Conservation (phyloP, 345 rosid species). For the Gossypium stocksii region DNA sequence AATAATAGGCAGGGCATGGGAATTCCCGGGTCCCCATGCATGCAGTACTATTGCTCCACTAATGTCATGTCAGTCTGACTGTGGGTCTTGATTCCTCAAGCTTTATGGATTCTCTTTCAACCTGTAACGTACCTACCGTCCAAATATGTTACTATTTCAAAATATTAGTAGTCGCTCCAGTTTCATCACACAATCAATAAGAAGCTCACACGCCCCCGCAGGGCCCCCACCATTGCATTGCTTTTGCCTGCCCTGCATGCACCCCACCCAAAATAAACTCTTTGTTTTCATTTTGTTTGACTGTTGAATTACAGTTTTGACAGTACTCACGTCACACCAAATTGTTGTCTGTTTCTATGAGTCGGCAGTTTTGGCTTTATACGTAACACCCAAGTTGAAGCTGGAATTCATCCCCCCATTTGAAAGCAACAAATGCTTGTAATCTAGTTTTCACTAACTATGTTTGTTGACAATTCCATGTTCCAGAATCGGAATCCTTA, state of each 20-base stretch:
- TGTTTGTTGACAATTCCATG: not conserved
- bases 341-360: not conserved
- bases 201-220: not conserved
- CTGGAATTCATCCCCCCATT: not conserved
- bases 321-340: no score
- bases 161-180: not conserved
- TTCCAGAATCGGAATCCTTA: not conserved
- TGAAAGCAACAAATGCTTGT: not conserved
- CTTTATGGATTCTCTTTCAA: conserved; percentile 29
- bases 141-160: conserved; percentile 6
- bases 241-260: not conserved
- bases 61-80: conserved; percentile 20
- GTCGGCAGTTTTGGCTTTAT: not conserved
- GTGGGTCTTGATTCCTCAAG: conserved; percentile 1
- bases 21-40: conserved; percentile 24
- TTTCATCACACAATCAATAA: not conserved
- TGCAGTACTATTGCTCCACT: not conserved
- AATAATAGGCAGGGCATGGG: not conserved
- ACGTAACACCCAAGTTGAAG: not conserved
- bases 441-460: not conserved
- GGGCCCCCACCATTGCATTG: not conserved
- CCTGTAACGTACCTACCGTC: conserved; percentile 8
- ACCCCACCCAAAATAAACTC: no score
- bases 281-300: no score
- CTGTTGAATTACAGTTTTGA: not conserved